These are phyloP conservation scores for Fusarium dimerum DNA, from an alignment of 2,329 filamentous ascomycete species.

Conservation along the genomic window DNA sequence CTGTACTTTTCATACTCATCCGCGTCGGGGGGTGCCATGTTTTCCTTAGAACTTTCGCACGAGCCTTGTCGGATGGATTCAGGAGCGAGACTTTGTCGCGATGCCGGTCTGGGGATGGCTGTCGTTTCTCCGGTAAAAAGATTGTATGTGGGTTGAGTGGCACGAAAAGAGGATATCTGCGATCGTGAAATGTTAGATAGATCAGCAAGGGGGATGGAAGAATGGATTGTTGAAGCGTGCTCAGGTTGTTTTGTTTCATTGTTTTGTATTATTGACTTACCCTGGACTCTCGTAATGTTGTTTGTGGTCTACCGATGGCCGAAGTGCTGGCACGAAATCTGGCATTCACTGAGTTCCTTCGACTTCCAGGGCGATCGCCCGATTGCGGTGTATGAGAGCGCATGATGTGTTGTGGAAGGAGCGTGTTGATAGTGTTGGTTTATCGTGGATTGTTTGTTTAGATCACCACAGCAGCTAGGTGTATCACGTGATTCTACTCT, in stretches of 20 bases:
- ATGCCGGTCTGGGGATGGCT: constrained; percentile 36
- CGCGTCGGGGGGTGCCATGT: constrained; percentile 58
- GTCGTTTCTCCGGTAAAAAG: constrained; percentile 57
- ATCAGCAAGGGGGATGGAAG: background rate
- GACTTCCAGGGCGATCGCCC: constrained; percentile 32
- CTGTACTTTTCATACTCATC: constrained; percentile 60
- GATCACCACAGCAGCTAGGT: constrained; percentile 25
- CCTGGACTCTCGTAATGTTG: constrained; percentile 39
- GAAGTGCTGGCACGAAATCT: constrained; percentile 40
- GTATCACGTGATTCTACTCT: constrained; percentile 20
- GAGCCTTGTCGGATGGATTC: constrained; percentile 50
- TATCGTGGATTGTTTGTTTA: constrained; percentile 14
- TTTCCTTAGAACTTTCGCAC: constrained; percentile 60
- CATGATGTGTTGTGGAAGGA: constrained; percentile 28
- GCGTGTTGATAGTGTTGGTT: constrained; percentile 8
- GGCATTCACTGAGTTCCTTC: constrained; percentile 32
- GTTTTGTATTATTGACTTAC: constrained; percentile 34
- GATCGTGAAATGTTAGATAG: constrained; percentile 10
- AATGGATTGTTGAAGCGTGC: background rate
- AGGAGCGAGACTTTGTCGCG: constrained; percentile 42
- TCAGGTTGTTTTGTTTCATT: constrained; percentile 21
- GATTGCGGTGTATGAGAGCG: constrained; percentile 35
- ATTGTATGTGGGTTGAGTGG: constrained; percentile 60
- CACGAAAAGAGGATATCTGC: constrained; percentile 49
- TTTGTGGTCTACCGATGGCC: constrained; percentile 38